Percentiles rank a stretch among this genome's conserved stretches.
phyloP scores from a whole-genome alignment of 345 rosid genomes.

The Salix udensis region DNA sequence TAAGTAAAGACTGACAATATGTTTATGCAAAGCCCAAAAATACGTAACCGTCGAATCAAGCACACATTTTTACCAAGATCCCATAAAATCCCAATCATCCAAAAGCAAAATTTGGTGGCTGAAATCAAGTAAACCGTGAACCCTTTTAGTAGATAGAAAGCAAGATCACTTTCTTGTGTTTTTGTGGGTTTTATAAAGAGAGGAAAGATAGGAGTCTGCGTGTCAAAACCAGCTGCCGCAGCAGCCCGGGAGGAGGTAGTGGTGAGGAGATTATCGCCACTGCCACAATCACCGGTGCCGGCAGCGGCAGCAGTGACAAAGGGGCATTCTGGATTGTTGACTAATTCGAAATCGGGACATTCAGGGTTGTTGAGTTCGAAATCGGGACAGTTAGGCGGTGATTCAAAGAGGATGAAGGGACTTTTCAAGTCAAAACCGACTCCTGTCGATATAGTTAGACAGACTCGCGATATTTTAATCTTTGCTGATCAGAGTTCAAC shows the following conservation, averaged over 20 bases:
- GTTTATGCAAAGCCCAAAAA: neutral
- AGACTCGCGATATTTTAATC: slow-evolving; percentile 81
- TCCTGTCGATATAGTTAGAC: slow-evolving; percentile 74
- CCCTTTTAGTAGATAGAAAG: neutral
- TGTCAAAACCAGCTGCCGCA: slow-evolving; percentile 19
- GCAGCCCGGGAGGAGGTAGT: slow-evolving; percentile 15
- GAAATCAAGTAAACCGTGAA: neutral
- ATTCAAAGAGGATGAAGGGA: slow-evolving; percentile 63
- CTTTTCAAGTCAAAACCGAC: slow-evolving; percentile 86
- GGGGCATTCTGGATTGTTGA: neutral
- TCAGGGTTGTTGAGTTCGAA: neutral
- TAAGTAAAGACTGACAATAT: neutral
- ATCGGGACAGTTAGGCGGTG: neutral
- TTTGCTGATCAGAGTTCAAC: slow-evolving; percentile 29
- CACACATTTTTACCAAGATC: neutral
- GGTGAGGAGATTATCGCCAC: slow-evolving; percentile 23
- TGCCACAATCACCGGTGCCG: neutral
- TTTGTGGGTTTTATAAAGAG: too few relatives aligned
- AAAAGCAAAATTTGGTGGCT: neutral
- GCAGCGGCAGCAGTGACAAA: neutral
- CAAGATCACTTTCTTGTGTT: neutral
- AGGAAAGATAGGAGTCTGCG: slow-evolving; percentile 30
- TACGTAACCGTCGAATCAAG: neutral
- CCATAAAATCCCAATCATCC: neutral
- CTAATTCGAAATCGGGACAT: neutral